Percentiles rank a stretch among this genome's conserved stretches.
These are phyloP conservation scores for Cylindrodendrum hubeiense DNA, from an alignment of 2,329 filamentous ascomycete species.

Conservation along the genomic window DNA sequence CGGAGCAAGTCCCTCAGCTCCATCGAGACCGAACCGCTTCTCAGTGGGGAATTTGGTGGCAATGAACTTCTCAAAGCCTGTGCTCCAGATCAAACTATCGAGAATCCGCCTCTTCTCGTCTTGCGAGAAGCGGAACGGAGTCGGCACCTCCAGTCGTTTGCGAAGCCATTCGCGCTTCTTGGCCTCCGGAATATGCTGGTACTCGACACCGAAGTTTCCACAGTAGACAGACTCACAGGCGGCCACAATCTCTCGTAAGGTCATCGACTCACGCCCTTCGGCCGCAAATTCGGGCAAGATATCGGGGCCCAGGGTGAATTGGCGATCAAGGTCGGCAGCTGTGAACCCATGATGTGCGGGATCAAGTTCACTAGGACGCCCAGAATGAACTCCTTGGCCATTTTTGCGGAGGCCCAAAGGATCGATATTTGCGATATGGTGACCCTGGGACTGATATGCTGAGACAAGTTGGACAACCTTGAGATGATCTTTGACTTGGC, in stretches of 20 bases:
- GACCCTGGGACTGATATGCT: slow-evolving; percentile 95
- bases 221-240: slow-evolving; percentile 96
- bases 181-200: slow-evolving; percentile 96
- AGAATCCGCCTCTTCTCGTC: slow-evolving; percentile 98
- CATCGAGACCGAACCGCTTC: slow-evolving; percentile 98
- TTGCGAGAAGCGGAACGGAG: slow-evolving; percentile 93
- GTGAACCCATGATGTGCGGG: slow-evolving; percentile 94
- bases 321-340: slow-evolving; percentile 89
- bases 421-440: slow-evolving; percentile 97
- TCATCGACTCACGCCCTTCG: slow-evolving; percentile 91
- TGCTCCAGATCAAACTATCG: slow-evolving; percentile 96
- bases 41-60: slow-evolving; percentile 98
- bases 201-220: slow-evolving; percentile 95
- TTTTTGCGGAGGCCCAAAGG: slow-evolving; percentile 87
- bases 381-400: slow-evolving; percentile 81
- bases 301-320: slow-evolving; percentile 91
- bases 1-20: slow-evolving; percentile 93
- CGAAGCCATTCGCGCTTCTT: slow-evolving; percentile 98
- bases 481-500: slow-evolving; percentile 91
- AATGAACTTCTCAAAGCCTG: slow-evolving; percentile 94
- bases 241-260: slow-evolving; percentile 88
- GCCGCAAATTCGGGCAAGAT: slow-evolving; percentile 93
- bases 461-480: slow-evolving; percentile 96
- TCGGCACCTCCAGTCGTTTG: slow-evolving; percentile 90
- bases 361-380: slow-evolving; percentile 88